Conservation (phyloP, 768 basidiomycete species). For the Termitomyces sp. region DNA sequence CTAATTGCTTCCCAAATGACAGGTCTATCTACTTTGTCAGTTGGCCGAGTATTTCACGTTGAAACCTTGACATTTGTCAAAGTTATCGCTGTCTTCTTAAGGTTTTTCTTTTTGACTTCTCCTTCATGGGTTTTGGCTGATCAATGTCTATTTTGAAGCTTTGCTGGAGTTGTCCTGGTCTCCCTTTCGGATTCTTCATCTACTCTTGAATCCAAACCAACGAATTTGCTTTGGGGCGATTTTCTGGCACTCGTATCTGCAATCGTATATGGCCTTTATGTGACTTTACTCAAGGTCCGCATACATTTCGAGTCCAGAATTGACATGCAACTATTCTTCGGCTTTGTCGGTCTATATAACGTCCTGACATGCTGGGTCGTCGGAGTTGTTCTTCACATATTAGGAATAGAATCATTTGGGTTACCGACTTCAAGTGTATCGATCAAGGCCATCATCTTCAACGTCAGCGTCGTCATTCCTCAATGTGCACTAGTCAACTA, state of each 20-base stretch:
- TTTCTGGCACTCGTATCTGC: slow-evolving; percentile 76
- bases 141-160: slow-evolving; percentile 38
- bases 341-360: slow-evolving; percentile 82
- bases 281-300: slow-evolving; percentile 77
- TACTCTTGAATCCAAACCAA: background rate
- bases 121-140: background rate
- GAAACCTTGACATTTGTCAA: slow-evolving; percentile 75
- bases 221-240: slow-evolving; percentile 66
- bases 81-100: slow-evolving; percentile 71
- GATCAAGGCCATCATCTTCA: slow-evolving; percentile 32
- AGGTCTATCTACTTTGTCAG: slow-evolving; percentile 92
- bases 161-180: slow-evolving; percentile 84
- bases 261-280: slow-evolving; percentile 75
- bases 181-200: slow-evolving; percentile 73
- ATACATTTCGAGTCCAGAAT: slow-evolving; percentile 71
- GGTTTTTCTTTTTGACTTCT: slow-evolving; percentile 41
- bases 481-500: background rate
- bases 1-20: slow-evolving; percentile 1
- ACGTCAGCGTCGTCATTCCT: slow-evolving; percentile 26
- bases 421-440: slow-evolving; percentile 44
- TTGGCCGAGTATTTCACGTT: slow-evolving; percentile 80
- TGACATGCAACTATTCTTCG: slow-evolving; percentile 88
- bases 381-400: slow-evolving; percentile 64
- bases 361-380: slow-evolving; percentile 65
- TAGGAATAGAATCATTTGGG: slow-evolving; percentile 62